Evolutionary conservation across 2,329 filamentous ascomycete species (phyloP).

Genomic region (Cladosporium colombiae): DNA sequence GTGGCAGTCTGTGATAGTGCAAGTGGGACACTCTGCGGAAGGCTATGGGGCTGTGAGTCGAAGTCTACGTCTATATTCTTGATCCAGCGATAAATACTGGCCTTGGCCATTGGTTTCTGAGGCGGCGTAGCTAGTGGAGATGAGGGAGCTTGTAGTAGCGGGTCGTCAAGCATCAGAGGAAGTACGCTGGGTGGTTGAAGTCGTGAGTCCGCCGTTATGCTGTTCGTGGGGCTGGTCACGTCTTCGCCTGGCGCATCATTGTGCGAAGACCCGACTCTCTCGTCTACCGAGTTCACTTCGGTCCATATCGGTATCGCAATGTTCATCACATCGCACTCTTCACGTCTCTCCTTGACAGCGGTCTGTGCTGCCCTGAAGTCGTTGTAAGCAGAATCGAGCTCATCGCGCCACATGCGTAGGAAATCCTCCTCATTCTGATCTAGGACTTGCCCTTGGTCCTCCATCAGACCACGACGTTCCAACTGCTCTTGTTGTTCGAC

Average conservation of each 20-base stretch:
- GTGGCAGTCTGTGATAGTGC: too few species aligned
- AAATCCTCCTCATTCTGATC: background rate
- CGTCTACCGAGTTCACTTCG: background rate
- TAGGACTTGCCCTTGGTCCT: background rate
- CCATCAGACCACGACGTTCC: background rate
- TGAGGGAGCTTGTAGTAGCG: background rate
- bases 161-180: background rate
- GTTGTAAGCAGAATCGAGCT: background rate
- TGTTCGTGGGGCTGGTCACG: background rate
- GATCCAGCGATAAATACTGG: background rate
- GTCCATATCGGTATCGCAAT: background rate
- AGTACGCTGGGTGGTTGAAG: too few species aligned
- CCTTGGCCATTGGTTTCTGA: background rate
- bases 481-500: background rate
- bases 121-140: too few species aligned
- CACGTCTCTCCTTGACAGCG: background rate
- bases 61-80: background rate
- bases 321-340: background rate
- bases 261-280: background rate
- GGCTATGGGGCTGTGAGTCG: too few species aligned
- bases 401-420: background rate
- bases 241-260: background rate
- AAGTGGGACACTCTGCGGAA: too few species aligned
- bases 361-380: background rate
- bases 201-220: background rate